These are phyloP conservation scores for Cicer bijugum DNA, from an alignment of 306 rosid species.

Conservation along the genomic window DNA sequence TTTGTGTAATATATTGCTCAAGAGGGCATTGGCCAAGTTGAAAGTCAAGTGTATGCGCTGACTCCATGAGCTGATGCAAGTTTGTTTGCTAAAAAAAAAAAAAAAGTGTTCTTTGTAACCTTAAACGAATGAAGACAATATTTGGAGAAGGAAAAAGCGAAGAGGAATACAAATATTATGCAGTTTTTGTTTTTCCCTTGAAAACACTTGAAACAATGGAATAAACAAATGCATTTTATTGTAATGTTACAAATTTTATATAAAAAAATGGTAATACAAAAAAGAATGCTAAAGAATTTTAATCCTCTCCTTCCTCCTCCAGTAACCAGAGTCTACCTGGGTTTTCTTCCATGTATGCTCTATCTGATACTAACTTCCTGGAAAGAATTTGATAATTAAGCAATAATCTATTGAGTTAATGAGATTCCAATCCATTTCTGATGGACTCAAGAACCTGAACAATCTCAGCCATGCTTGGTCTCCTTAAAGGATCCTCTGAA, in stretches of 20 bases:
- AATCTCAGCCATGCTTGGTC: slow-evolving; percentile 98
- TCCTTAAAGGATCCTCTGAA: slow-evolving; percentile 80
- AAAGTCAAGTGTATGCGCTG: not conserved
- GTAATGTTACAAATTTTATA: slow-evolving; percentile 43
- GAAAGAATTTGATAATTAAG: slow-evolving; percentile 39
- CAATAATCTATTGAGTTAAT: slow-evolving; percentile 44
- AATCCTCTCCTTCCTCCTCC: slow-evolving; percentile 30
- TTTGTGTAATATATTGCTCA: not conserved
- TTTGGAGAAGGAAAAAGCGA: not conserved
- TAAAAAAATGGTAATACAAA: slow-evolving; percentile 50
- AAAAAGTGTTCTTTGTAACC: not conserved
- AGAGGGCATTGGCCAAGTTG: not conserved
- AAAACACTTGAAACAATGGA: slow-evolving; percentile 40
- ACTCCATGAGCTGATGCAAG: slow-evolving; percentile 1
- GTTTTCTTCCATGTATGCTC: slow-evolving; percentile 36
- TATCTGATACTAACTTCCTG: slow-evolving; percentile 26
- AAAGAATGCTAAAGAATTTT: slow-evolving; percentile 65
- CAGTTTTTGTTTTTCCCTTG: slow-evolving; percentile 4
- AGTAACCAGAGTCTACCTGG: slow-evolving; percentile 44
- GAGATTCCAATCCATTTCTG: slow-evolving; percentile 75
- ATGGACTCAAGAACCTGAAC: slow-evolving; percentile 97
- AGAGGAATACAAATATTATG: not conserved
- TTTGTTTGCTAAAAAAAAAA: not conserved
- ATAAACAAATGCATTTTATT: slow-evolving; percentile 61
- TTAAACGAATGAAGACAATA: not conserved